Evolutionary conservation across 805 yeast genomes (phyloP), one percentile per base, ranked within the genome.

Genomic region (Pichia pseudocactophila): DNA sequence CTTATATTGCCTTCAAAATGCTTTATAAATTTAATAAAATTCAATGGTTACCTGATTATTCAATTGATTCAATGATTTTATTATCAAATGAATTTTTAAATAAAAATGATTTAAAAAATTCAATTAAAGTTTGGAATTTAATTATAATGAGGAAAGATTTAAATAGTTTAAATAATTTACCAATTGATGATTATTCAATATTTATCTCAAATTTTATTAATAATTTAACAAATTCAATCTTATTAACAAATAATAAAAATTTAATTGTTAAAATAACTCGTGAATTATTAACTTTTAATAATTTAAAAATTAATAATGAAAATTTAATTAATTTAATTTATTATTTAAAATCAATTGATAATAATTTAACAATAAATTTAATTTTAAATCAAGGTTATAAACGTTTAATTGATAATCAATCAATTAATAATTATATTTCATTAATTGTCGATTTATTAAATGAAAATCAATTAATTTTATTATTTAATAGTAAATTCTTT

Each of bases 1-100:
- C 64, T 8, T 31, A 34, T 5, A 44, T 47, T n/a, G 57, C 64
- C 2, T 56, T 52, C 36, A 43, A 51, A 17, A 45, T 58, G 13
- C 39, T 56, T 8, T 37, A 52, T 34, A 57, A 55, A 36, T 60
- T 63, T 36, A 56, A 59, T 36, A 43, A 55, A 3, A 46, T 56
- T 25, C 42, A 51, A 12, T 59, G 64, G 62, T 49, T 63, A 37
- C 68, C 68, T n/a, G 63, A 60, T 38, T 56, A 61, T 15, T 43
- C 55, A 20, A 54, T 61, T 30, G 49, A 49, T 32, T 50, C 55
- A 25, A 40, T 62, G 35, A 18, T 59, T 34, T 44, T 50, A 18
- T 40, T 62, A 15, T 52, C 58, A 37, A 53, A 57, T 34, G 50
- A 50, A 27, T 49, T 50, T 17, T 36, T 56, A 20, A 52, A 56